Evolutionary conservation across 352 stramenopile genomes (phyloP).

Genomic region (Globisporangium sylvaticum): DNA sequence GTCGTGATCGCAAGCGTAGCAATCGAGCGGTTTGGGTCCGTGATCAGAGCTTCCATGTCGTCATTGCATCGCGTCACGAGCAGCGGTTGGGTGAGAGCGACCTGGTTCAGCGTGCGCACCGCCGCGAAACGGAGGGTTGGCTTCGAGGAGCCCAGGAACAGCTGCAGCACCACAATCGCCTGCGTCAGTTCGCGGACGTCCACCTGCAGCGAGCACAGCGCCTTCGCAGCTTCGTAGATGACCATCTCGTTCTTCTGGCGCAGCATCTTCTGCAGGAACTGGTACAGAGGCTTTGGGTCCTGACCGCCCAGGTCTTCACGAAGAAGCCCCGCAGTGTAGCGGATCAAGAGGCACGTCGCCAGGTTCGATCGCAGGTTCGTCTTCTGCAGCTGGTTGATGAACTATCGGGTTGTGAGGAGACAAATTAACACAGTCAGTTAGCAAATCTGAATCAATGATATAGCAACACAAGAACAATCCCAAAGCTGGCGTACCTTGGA

Average conservation of each 20-base stretch:
- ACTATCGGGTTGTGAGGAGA: slow-evolving; percentile 17
- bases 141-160: slow-evolving; percentile 94
- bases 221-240: slow-evolving; percentile 97
- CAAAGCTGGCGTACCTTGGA: slow-evolving; percentile 75
- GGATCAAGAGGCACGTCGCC: slow-evolving; percentile 96
- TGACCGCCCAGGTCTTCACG: slow-evolving; percentile 84
- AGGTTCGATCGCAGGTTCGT: slow-evolving; percentile 93
- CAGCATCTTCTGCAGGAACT: slow-evolving; percentile 95
- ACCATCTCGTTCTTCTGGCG: slow-evolving; percentile 98
- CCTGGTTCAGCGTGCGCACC: slow-evolving; percentile 94
- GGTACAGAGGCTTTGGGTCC: slow-evolving; percentile 76
- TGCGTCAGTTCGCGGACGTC: slow-evolving; percentile 94
- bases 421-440: neutral
- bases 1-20: slow-evolving; percentile 99
- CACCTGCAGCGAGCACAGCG: slow-evolving; percentile 95
- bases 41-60: slow-evolving; percentile 97
- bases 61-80: slow-evolving; percentile 98
- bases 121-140: slow-evolving; percentile 95
- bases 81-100: slow-evolving; percentile 90
- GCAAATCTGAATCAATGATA: neutral
- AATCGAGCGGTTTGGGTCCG: slow-evolving; percentile 97
- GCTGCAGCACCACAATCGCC: slow-evolving; percentile 96
- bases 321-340: slow-evolving; percentile 93
- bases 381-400: slow-evolving; percentile 89
- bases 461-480: too few relatives aligned